A percentile compares a stretch with the other conserved stretches of the same genome.
Conservation (phyloP, 2,329 filamentous ascomycete genomes). For the Cercospora berteroae region DNA sequence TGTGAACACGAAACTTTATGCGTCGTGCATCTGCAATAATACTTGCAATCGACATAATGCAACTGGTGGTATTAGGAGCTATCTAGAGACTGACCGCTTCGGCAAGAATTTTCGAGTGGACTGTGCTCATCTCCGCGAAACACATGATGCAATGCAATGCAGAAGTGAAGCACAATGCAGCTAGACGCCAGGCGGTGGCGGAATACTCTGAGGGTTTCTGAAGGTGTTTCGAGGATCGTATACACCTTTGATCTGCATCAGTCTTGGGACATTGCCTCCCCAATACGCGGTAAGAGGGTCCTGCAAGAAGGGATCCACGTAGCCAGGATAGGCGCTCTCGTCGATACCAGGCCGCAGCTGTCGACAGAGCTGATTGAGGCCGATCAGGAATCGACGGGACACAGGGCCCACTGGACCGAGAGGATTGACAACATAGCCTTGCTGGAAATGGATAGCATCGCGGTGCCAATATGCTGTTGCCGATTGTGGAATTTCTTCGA, state of each 20-base stretch:
- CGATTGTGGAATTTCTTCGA: constrained; percentile 21
- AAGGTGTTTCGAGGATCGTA: constrained; percentile 37
- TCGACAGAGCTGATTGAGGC: constrained; percentile 18
- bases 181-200: constrained; percentile 5
- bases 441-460: constrained; percentile 25
- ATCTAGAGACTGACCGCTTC: neutral
- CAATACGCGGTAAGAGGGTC: constrained; percentile 36
- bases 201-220: constrained; percentile 25
- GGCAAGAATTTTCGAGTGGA: neutral
- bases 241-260: constrained; percentile 34
- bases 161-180: neutral
- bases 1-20: neutral
- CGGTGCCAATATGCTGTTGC: constrained; percentile 26
- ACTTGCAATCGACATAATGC: neutral
- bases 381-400: constrained; percentile 18
- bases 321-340: constrained; percentile 25
- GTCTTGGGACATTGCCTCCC: constrained; percentile 31
- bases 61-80: neutral
- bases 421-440: constrained; percentile 22
- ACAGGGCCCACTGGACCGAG: constrained; percentile 6
- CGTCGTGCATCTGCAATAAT: neutral
- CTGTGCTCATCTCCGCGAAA: neutral
- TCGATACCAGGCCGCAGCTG: constrained; percentile 17
- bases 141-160: neutral
- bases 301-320: constrained; percentile 33